Conservation (phyloP, 306 rosid genomes). For the Hippophae gyantsensis region DNA sequence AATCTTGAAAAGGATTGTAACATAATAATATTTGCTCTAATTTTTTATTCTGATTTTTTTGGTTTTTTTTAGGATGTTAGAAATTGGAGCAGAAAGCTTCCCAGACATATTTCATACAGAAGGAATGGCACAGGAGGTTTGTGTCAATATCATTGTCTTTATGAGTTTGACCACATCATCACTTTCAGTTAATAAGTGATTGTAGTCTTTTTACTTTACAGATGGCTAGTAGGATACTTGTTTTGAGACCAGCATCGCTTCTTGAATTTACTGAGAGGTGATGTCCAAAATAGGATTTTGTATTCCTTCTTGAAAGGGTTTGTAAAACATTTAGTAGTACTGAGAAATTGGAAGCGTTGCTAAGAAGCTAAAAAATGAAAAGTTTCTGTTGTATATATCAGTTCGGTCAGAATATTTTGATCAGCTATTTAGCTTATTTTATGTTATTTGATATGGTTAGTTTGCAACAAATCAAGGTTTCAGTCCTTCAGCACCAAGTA, state of each 20-base stretch:
- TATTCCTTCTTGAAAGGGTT: constrained; percentile 10
- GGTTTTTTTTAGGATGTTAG: constrained; percentile 51
- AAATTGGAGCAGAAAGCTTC: constrained; percentile 71
- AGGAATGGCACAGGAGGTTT: constrained; percentile 86
- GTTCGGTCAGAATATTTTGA: background rate
- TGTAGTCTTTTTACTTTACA: constrained; percentile 23
- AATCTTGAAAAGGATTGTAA: constrained; percentile 2
- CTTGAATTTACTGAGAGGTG: constrained; percentile 82
- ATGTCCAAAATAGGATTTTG: constrained; percentile 7
- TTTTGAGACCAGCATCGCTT: constrained; percentile 70
- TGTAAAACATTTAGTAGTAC: background rate
- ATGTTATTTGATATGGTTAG: constrained; percentile 33
- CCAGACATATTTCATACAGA: constrained; percentile 70
- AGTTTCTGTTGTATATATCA: background rate
- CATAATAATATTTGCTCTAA: constrained; percentile 17
- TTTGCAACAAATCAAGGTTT: constrained; percentile 68
- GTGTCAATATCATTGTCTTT: constrained; percentile 6
- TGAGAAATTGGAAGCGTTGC: background rate
- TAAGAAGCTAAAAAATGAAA: constrained; percentile 1
- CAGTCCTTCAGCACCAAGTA: constrained; percentile 66
- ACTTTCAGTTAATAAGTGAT: constrained; percentile 2
- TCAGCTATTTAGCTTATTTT: constrained; percentile 1
- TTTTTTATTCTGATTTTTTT: constrained; percentile 6
- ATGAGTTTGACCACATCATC: background rate
- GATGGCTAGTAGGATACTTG: constrained; percentile 88